phyloP scores from a whole-genome alignment of 768 basidiomycete genomes.

The Leucocoprinus leucothites region DNA sequence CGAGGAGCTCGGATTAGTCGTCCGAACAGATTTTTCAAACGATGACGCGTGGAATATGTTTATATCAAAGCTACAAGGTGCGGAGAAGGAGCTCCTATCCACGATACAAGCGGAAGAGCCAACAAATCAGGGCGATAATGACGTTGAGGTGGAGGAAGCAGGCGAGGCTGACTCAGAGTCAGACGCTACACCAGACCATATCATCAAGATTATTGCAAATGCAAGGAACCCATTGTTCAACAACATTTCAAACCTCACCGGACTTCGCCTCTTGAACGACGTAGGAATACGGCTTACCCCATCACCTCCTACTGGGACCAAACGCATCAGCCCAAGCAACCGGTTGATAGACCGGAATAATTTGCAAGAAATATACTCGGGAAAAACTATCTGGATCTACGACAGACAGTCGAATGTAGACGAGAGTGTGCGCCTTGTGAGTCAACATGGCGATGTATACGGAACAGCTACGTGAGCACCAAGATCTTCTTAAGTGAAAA shows the following conservation, averaged over 20 bases:
- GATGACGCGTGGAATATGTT: constrained; percentile 66
- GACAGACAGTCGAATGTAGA: constrained; percentile 64
- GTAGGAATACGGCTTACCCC: constrained; percentile 62
- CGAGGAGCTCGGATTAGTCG: constrained; percentile 54
- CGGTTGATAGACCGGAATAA: constrained; percentile 59
- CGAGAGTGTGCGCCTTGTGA: constrained; percentile 65
- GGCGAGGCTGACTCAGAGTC: constrained; percentile 32
- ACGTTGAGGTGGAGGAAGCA: constrained; percentile 20
- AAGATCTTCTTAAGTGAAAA: not conserved
- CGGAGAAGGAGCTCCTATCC: constrained; percentile 54
- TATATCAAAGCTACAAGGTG: constrained; percentile 41
- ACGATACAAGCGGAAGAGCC: constrained; percentile 3
- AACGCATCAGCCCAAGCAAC: constrained; percentile 47
- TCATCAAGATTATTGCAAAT: constrained; percentile 47
- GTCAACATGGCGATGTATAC: constrained; percentile 58
- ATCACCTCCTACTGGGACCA: constrained; percentile 37
- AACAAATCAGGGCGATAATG: constrained; percentile 9
- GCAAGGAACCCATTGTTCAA: constrained; percentile 37
- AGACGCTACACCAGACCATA: constrained; percentile 25
- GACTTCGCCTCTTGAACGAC: constrained; percentile 69
- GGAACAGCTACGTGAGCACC: constrained; percentile 72
- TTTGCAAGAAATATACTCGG: constrained; percentile 72
- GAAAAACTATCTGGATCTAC: constrained; percentile 74
- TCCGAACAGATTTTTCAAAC: constrained; percentile 73
- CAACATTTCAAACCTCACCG: constrained; percentile 60